Base-by-base conservation (phyloP, 768 basidiomycete genomes). In the Psilocybe azurescens region DNA sequence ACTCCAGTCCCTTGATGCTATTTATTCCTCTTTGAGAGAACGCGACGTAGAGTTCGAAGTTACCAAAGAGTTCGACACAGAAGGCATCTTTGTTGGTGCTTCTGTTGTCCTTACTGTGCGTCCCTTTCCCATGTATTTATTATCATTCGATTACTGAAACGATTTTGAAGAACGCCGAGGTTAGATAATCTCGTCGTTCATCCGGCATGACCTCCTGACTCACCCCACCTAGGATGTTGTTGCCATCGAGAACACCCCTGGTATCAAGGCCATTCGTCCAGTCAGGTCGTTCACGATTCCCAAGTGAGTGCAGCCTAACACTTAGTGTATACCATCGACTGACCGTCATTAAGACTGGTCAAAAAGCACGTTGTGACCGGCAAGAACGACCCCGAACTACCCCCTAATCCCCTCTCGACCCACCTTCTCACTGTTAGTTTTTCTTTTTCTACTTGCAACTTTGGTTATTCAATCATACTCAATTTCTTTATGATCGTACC, bases 31-130 rank as follows among this genome's bases (percentile, higher is more conserved):
- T 36, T 64, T 86, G 56, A 72, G 70, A 49, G 75, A 78, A 64
- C 78, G 83, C 24, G 74, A 67, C 11, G 74, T 86, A 13, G 62
- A 68, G 1, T 82, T 83, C 62, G 65, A 78, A 38, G 79, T 87
- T n/a, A 73, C 79, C 65, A 82, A 77, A 63, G 84, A 84, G 61
- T 90, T 79, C 75, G 78, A 86, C 56, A 65, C 78, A 0, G 77
- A 78, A 1, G 83, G 80, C 1, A 58, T 90, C n/a, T 89, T 90
- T 65, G 73, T 85, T 44, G 89, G 89, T 6, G 87, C 83, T n/a
- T 76, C 83, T 33, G 65, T 89, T 52, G 80, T 80, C 11, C 67
- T 89, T 46, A 65, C 70, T 41, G 83, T 82, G 62, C 61, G 77
- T 53, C n/a, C 11, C 33, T 48, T 14, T 28, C 24, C 24, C 24